phyloP scores from a whole-genome alignment of 129 eudicot genomes.

The Lactuca sativa region DNA sequence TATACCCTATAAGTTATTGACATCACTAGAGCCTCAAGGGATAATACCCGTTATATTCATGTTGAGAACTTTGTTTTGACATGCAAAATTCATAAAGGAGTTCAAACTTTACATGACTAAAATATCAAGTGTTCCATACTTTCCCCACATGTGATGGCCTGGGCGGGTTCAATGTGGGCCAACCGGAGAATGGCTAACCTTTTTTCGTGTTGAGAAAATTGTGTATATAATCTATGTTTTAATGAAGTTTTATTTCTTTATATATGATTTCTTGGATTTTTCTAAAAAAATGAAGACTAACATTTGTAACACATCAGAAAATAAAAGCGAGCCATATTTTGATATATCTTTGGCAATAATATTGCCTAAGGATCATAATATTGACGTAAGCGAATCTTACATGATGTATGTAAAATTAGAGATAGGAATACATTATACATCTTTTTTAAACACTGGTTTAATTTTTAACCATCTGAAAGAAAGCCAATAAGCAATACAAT shows the following conservation, averaged over 20 bases:
- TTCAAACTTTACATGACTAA: no score
- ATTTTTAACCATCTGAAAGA: background rate
- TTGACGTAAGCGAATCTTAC: background rate
- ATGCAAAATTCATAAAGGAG: no score
- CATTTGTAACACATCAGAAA: background rate
- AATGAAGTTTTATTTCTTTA: no score
- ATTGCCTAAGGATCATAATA: background rate
- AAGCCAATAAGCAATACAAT: background rate
- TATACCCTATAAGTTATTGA: background rate
- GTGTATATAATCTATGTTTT: background rate
- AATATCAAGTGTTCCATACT: no score
- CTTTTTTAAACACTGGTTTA: background rate
- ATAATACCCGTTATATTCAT: background rate
- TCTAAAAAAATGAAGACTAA: no score
- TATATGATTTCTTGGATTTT: background rate
- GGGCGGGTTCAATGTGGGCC: no score
- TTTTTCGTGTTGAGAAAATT: background rate
- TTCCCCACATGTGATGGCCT: no score
- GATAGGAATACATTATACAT: conserved; percentile 21
- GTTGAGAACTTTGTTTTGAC: background rate
- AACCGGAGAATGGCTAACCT: no score
- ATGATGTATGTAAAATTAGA: no score
- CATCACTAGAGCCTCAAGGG: background rate
- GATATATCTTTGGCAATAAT: background rate
- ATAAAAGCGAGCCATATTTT: background rate